Percentiles rank a stretch among this genome's conserved stretches.
These are phyloP conservation scores for Parsonsia alboflavescens DNA, from an alignment of 257 asterid genomes.

Conservation along the genomic window DNA sequence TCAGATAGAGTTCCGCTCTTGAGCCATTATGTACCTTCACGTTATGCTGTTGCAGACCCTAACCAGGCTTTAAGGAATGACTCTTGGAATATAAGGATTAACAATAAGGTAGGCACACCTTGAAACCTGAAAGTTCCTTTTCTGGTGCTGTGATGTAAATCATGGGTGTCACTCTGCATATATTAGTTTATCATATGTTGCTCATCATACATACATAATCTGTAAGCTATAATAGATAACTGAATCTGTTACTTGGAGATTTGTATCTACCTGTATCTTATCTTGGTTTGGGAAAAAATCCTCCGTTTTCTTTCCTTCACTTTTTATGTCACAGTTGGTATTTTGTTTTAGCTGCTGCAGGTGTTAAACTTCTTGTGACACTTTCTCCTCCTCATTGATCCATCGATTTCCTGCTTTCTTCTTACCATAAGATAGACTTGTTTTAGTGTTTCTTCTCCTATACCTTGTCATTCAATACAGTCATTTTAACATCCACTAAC, in stretches of 20 bases:
- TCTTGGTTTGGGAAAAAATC: neutral
- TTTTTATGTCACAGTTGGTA: too few relatives aligned
- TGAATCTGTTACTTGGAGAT: neutral
- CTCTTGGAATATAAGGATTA: constrained; percentile 59
- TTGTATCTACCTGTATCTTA: neutral
- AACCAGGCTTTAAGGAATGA: constrained; percentile 52
- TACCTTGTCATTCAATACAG: neutral
- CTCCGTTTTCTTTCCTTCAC: too few relatives aligned
- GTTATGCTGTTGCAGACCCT: constrained; percentile 57
- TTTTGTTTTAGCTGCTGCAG: neutral
- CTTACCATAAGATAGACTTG: neutral
- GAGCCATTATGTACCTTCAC: constrained; percentile 59
- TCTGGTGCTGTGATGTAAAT: too few relatives aligned
- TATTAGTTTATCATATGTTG: neutral
- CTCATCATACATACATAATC: neutral
- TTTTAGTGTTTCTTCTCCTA: neutral
- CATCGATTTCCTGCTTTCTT: too few relatives aligned
- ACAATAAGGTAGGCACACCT: constrained; percentile 55
- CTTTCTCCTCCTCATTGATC: neutral
- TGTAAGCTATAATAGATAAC: neutral
- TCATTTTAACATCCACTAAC: neutral
- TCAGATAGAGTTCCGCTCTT: constrained; percentile 86
- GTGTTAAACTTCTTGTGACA: neutral
- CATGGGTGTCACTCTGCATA: neutral
- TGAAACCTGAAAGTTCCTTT: neutral